Conservation (phyloP, 2,329 filamentous ascomycete species). For the Fusarium torulosum region DNA sequence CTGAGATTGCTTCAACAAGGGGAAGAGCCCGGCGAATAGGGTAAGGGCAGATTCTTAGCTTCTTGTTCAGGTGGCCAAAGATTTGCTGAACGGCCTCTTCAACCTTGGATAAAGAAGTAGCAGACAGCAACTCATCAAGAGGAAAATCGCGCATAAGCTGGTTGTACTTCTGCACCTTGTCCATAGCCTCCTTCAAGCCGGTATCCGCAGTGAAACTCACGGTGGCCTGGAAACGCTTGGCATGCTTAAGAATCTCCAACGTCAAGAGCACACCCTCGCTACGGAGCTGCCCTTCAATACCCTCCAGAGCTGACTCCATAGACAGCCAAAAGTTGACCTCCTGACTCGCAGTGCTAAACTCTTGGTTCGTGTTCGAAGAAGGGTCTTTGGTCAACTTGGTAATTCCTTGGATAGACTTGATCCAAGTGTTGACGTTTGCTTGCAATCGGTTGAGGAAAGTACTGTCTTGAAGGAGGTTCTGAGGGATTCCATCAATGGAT, state of each 20-base stretch:
- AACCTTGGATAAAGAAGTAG: slow-evolving; percentile 88
- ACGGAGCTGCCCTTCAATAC: slow-evolving; percentile 88
- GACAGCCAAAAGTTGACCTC: slow-evolving; percentile 99
- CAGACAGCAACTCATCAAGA: slow-evolving; percentile 91
- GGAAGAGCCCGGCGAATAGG: slow-evolving; percentile 91
- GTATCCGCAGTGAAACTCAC: slow-evolving; percentile 98
- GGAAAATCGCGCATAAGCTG: slow-evolving; percentile 99
- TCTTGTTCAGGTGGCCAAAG: slow-evolving; percentile 96
- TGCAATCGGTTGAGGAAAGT: slow-evolving; percentile 94
- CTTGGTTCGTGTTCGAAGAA: slow-evolving; percentile 67
- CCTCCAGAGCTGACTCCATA: slow-evolving; percentile 93
- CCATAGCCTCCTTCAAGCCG: slow-evolving; percentile 93
- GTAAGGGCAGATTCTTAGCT: slow-evolving; percentile 95
- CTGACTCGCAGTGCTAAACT: slow-evolving; percentile 82
- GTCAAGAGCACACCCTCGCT: slow-evolving; percentile 92
- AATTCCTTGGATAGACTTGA: slow-evolving; percentile 96
- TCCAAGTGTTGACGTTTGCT: slow-evolving; percentile 95
- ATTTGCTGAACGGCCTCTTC: slow-evolving; percentile 91
- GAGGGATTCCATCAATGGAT: slow-evolving; percentile 81
- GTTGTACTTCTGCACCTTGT: slow-evolving; percentile 98
- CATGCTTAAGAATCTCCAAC: slow-evolving; percentile 93
- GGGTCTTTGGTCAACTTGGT: slow-evolving; percentile 94
- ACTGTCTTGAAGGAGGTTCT: slow-evolving; percentile 84
- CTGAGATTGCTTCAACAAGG: slow-evolving; percentile 96
- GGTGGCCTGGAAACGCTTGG: slow-evolving; percentile 97